These are phyloP conservation scores for Meyerozyma guilliermondii DNA, from an alignment of 1,139 yeast species.

Conservation along the genomic window DNA sequence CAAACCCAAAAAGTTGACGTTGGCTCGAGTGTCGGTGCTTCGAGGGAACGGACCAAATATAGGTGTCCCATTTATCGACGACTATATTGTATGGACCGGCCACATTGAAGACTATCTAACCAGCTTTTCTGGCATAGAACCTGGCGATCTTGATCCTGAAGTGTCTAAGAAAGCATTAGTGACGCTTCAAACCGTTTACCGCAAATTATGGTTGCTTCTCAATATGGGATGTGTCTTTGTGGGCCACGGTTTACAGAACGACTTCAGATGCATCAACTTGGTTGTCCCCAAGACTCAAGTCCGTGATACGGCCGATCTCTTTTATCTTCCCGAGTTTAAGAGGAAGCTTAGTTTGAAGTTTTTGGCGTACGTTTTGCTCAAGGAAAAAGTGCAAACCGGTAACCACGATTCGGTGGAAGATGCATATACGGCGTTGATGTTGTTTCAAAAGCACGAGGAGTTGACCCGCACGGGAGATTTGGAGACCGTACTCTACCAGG, in stretches of 20 bases:
- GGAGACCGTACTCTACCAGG: slow-evolving; percentile 54
- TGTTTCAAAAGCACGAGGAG: slow-evolving; percentile 69
- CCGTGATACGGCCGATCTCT: slow-evolving; percentile 82
- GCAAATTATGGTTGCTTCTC: slow-evolving; percentile 82
- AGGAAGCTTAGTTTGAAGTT: slow-evolving; percentile 85
- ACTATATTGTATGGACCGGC: slow-evolving; percentile 73
- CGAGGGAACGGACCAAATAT: slow-evolving; percentile 64
- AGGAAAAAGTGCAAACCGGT: slow-evolving; percentile 78
- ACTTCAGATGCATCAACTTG: slow-evolving; percentile 87
- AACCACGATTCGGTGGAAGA: slow-evolving; percentile 98
- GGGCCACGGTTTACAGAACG: slow-evolving; percentile 91
- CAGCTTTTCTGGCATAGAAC: slow-evolving; percentile 85
- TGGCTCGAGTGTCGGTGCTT: slow-evolving; percentile 87
- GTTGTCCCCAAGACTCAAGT: slow-evolving; percentile 84
- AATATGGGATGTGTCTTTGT: slow-evolving; percentile 89
- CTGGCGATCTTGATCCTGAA: slow-evolving; percentile 79
- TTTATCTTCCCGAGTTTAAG: slow-evolving; percentile 62
- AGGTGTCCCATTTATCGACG: slow-evolving; percentile 88
- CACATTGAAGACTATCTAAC: slow-evolving; percentile 83
- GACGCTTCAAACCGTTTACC: slow-evolving; percentile 75
- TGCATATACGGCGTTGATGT: slow-evolving; percentile 77
- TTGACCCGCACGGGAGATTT: slow-evolving; percentile 54
- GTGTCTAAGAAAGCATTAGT: slow-evolving; percentile 69
- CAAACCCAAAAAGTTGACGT: slow-evolving; percentile 68
- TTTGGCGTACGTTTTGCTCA: slow-evolving; percentile 73